These are phyloP conservation scores for Rhodosorus marinus DNA, from an alignment of 23 red algal genomes.

Conservation along the genomic window DNA sequence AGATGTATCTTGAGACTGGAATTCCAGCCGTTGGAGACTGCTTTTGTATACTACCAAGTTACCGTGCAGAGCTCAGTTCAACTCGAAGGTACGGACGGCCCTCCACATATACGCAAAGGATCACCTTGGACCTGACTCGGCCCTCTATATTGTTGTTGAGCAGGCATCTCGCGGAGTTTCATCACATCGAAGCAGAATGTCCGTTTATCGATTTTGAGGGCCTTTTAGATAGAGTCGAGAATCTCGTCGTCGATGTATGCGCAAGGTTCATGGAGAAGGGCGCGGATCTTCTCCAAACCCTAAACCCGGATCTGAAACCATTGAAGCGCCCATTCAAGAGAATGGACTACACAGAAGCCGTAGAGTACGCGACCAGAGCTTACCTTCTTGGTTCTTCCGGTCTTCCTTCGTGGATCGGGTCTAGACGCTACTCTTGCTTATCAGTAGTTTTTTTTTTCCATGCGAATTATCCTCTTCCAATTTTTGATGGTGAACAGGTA, in stretches of 20 bases:
- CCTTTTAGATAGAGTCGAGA: slow-evolving; percentile 60
- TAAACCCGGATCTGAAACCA: slow-evolving; percentile 38
- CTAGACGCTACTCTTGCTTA: too few species aligned
- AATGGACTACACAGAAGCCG: slow-evolving; percentile 80
- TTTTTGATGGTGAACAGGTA: too few species aligned
- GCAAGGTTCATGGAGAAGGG: slow-evolving; percentile 41
- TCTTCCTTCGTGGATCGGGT: too few species aligned
- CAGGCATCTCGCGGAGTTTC: slow-evolving; percentile 99
- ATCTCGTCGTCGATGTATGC: slow-evolving; percentile 78
- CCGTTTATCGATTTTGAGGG: slow-evolving; percentile 90
- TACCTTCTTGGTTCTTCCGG: too few species aligned
- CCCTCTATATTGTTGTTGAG: too few species aligned
- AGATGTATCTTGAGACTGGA: slow-evolving; percentile 91
- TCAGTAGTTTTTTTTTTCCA: too few species aligned
- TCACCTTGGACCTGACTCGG: too few species aligned
- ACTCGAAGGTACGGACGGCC: too few species aligned
- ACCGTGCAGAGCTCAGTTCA: slow-evolving; percentile 71
- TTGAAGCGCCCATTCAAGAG: slow-evolving; percentile 72
- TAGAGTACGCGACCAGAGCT: too few species aligned
- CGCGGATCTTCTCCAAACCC: slow-evolving; percentile 27
- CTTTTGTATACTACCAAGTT: slow-evolving; percentile 87
- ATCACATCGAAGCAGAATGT: slow-evolving; percentile 90
- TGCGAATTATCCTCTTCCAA: too few species aligned
- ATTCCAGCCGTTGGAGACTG: slow-evolving; percentile 88
- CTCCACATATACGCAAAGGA: too few species aligned